Conservation (phyloP, 139 green algal species). For the Haematococcus lacustris region DNA sequence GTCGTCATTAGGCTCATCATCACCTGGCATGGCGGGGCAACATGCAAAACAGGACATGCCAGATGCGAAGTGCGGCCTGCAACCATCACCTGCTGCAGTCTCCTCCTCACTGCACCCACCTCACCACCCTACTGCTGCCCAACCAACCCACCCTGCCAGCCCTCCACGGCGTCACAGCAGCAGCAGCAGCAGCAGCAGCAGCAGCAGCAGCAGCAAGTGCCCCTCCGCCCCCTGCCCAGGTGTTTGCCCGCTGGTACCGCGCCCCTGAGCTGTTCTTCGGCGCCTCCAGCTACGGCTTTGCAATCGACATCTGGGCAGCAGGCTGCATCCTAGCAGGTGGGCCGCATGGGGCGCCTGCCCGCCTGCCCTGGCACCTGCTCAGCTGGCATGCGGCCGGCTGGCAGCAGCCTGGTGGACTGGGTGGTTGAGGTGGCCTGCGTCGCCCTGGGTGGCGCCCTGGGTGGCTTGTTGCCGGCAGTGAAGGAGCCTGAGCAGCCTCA, state of each 20-base stretch:
- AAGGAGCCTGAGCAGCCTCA: no score
- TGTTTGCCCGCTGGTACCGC: constrained; percentile 90
- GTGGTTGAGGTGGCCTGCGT: no score
- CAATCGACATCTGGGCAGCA: constrained; percentile 80
- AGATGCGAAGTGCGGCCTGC: no score
- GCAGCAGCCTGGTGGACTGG: no score
- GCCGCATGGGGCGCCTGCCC: no score
- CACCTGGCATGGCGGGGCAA: not conserved
- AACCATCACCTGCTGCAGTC: not conserved
- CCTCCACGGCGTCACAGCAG: not conserved
- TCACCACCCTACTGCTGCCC: not conserved
- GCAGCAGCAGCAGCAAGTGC: not conserved
- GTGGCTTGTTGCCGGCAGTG: no score
- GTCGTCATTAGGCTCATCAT: not conserved
- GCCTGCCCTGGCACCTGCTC: no score
- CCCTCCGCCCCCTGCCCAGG: no score
- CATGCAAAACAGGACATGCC: not conserved
- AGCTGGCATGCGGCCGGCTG: no score
- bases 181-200: not conserved
- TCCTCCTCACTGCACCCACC: not conserved
- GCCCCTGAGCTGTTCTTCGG: constrained; percentile 86
- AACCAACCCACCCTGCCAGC: not conserved
- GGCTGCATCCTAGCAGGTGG: constrained; percentile 83
- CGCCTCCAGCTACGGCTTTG: constrained; percentile 60
- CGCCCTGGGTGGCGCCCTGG: no score